These are phyloP conservation scores for Aureobasidium sp. DNA, from an alignment of 2,329 filamentous ascomycete species.

Conservation along the genomic window DNA sequence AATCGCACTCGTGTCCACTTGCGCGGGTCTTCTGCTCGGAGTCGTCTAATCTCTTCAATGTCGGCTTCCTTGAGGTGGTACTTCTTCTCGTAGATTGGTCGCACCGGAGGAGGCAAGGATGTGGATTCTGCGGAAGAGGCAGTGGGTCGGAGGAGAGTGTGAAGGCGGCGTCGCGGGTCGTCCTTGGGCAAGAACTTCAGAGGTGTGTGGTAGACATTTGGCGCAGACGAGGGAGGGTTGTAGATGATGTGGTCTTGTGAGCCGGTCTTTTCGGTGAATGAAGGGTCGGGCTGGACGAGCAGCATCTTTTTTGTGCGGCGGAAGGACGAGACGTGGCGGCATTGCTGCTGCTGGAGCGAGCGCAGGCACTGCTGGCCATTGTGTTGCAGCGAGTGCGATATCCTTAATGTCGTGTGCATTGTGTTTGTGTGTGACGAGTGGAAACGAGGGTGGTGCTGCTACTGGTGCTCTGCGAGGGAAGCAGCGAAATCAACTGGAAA, in stretches of 20 bases:
- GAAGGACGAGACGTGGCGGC: slow-evolving; percentile 36
- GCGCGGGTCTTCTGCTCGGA: slow-evolving; percentile 48
- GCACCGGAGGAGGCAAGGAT: slow-evolving; percentile 37
- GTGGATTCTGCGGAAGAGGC: slow-evolving; percentile 21
- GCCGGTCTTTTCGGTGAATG: slow-evolving; percentile 29
- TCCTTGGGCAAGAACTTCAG: slow-evolving; percentile 53
- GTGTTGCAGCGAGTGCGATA: slow-evolving; percentile 10
- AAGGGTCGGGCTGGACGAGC: slow-evolving; percentile 35
- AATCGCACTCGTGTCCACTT: slow-evolving; percentile 52
- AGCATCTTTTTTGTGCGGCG: slow-evolving; percentile 40
- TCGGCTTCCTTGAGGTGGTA: slow-evolving; percentile 52
- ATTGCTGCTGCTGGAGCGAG: slow-evolving; percentile 19
- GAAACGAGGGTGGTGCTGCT: not conserved
- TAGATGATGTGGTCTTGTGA: slow-evolving; percentile 49
- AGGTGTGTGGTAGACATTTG: slow-evolving; percentile 56
- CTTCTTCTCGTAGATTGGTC: slow-evolving; percentile 45
- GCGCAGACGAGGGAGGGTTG: slow-evolving; percentile 57
- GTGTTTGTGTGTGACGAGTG: not conserved
- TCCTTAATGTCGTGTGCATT: slow-evolving; percentile 9
- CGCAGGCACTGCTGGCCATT: slow-evolving; percentile 2
- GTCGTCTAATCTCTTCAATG: slow-evolving; percentile 49
- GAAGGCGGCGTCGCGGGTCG: slow-evolving; percentile 46
- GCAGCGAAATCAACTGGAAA: slow-evolving; percentile 6
- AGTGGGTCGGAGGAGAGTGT: slow-evolving; percentile 21
- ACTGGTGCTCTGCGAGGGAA: not conserved